Percentiles rank a stretch among this genome's conserved stretches.
phyloP scores from a whole-genome alignment of 2,329 filamentous ascomycete species.

The Ophiocordyceps camponoti-saundersi region DNA sequence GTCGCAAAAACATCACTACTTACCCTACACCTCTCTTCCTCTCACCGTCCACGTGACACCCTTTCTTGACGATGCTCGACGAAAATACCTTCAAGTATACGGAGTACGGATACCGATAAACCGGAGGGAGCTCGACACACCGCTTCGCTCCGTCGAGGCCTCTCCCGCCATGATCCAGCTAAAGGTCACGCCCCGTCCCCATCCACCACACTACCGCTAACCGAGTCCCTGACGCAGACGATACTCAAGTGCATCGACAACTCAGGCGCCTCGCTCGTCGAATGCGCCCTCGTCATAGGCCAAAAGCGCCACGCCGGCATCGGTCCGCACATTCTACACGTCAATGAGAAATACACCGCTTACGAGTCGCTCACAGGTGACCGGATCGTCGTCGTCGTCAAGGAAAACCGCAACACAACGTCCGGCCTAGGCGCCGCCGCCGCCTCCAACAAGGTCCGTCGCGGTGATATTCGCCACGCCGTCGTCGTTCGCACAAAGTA shows the following conservation, averaged over 20 bases:
- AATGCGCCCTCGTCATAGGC: slow-evolving; percentile 84
- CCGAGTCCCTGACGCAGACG: slow-evolving; percentile 35
- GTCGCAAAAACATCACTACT: too few relatives aligned
- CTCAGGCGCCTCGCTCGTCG: slow-evolving; percentile 90
- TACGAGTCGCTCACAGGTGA: slow-evolving; percentile 46
- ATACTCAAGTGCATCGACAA: slow-evolving; percentile 99
- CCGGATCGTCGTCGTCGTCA: slow-evolving; percentile 90
- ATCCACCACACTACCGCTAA: neutral
- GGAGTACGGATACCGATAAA: neutral
- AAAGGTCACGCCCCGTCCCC: neutral
- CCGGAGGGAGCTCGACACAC: neutral
- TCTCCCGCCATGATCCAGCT: slow-evolving; percentile 1
- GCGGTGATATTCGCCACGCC: slow-evolving; percentile 91
- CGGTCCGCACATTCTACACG: slow-evolving; percentile 41
- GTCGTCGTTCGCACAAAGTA: slow-evolving; percentile 87
- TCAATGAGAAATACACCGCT: too few relatives aligned
- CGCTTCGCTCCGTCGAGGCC: neutral
- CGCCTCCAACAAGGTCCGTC: slow-evolving; percentile 78
- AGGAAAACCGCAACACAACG: slow-evolving; percentile 77
- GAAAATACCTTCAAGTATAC: too few relatives aligned
- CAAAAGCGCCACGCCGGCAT: slow-evolving; percentile 81
- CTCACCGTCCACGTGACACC: neutral
- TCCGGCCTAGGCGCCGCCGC: slow-evolving; percentile 55
- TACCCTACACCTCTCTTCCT: too few relatives aligned
- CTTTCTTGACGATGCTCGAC: neutral